Evolutionary conservation across 345 rosid genomes (phyloP), one percentile per base, ranked within the genome.

Genomic region (Populus davidiana): DNA sequence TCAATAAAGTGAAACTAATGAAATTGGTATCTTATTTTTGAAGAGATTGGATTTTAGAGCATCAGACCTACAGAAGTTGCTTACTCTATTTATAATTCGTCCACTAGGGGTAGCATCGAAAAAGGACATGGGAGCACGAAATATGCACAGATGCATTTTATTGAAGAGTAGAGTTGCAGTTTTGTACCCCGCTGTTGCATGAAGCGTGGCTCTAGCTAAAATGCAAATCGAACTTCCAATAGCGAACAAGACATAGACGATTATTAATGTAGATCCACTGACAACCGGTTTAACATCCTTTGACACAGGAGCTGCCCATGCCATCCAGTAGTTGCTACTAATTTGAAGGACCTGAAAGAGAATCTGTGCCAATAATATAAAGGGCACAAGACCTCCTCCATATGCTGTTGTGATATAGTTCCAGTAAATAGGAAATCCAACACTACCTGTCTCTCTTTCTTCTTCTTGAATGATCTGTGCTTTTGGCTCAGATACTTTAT

Each of bases 311-410:
- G 92, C 87, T 73, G 88, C 97, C 96, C 90, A 89, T 25, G 93
- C 93, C 96, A 93, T 93, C 97, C 93, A 93, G 69, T 93, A 91
- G 76, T 91, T 91, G 88, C 96, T 91, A 43, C 94, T 91, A 38
- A 91, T 93, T 85, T 91, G 93, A 72, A 91, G 90, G 75, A 82
- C 9, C 86, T 91, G 92, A 79, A 89, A 91, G 64, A 90, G 75
- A 83, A 81, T 75, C 54, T 90, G 96, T 38, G 87, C 92, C 78
- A 91, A 76, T 80, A 93, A 78, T 81, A 91, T 86, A 66, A 87
- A 77, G 29, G 97, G 97, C 72, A 89, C 91, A 31, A 91, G 91
- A 63, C 88, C 92, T 82, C 94, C 96, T 61, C 92, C 90, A 39
- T 90, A 88, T 39, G 94, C 93, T 21, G 88, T 82, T 18, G 91